Base-by-base conservation (phyloP, 140 eudicot genomes). In the Senecio squalidus region DNA sequence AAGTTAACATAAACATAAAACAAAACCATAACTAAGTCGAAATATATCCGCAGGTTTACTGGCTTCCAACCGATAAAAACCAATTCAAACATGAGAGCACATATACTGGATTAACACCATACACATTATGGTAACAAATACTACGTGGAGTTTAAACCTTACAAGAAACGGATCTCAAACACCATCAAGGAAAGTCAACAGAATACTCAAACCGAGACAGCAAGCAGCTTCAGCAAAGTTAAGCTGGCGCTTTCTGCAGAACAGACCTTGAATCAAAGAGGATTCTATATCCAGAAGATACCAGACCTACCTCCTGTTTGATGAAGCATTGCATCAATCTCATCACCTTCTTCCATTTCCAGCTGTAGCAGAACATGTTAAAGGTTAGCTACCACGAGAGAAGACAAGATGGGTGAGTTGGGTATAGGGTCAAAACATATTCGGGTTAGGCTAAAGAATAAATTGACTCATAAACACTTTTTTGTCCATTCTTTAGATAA, bases 331-430 rank as follows among this genome's bases (percentile, higher is more conserved):
- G 79, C 85, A 63, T 80, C 76, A 17, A 80, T 76, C 74, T 76
- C 82, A 58, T 80, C 86, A 16, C 80, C 82, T 67, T 80, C 82
- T 74, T 76, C 82, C 86, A 80, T 80, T 68, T 76, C 77, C 55
- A 80, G 58, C 86, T 80, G 86, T 25, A 62, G 33, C 48, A 60
- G 7, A 54, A 67, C 22, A 50, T 26, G 28, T 52, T 17, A 22
- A 25, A 39, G 15, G 9, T 67, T 40, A 67, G 29, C 31, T 31
- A 23, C 5, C 18, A 21, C 15, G 22, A 17, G 26, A 45, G 16
- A 17, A 1, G 25, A 20, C 52, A 45, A 45, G 4, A 45, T 45
- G 4, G 17, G 4, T 5, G 18, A 45, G 13, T 45, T 8, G 7
- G 21, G 47, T n/a, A 1, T 0, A n/a, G 3, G 6, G 20, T 40